Base-by-base conservation (phyloP, 768 basidiomycete genomes). In the Arthromyces matolae region DNA sequence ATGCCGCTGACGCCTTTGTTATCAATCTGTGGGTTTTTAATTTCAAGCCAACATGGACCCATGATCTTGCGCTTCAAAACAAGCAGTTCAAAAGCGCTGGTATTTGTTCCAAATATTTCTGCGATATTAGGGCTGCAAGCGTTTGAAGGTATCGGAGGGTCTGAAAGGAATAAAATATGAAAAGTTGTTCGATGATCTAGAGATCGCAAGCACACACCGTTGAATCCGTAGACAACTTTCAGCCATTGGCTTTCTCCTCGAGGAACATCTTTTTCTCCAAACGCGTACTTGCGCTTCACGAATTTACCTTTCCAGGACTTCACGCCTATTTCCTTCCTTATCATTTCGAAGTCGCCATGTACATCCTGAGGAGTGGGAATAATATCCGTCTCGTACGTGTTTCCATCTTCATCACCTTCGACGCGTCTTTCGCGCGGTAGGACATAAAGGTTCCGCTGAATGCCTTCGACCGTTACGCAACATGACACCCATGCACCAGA, bases 11-110 rank as follows among this genome's bases (percentile, higher is more conserved):
- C 93, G 2, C 88, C 89, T 66, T 89, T 86, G 56, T 83, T 69
- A 40, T 88, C 89, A 14, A 94, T 69, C 19, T 75, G 67, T 1
- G 87, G 85, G 37, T 85, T 78, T 67, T 86, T 86, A 52, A 99
- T 78, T 47, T 85, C 77, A 36, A 99, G 71, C 96, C 96, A 99
- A 62, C 96, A 98, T 0, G 96, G 94, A 0, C 96, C 96, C 93
- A 97, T 97, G 48, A 98, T 96, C 69, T 94, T 96, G 25, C 93
- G 83, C 66, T 98, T 98, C 37, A 98, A 57, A 2, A 93, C 94
- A 16, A 99, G 79, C 8, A 92, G 71, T 63, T 98, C 96, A 57
- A 99, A 99, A 0, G 95, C 87, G 43, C 72, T 90, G 5, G 93
- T 95, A 55, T 83, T 93, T 3, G 94, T 88, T 10, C 96, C 96